Evolutionary conservation across 2,329 filamentous ascomycete species (phyloP), one percentile per base, ranked within the genome.

Genomic region (Aureobasidium uvarum): DNA sequence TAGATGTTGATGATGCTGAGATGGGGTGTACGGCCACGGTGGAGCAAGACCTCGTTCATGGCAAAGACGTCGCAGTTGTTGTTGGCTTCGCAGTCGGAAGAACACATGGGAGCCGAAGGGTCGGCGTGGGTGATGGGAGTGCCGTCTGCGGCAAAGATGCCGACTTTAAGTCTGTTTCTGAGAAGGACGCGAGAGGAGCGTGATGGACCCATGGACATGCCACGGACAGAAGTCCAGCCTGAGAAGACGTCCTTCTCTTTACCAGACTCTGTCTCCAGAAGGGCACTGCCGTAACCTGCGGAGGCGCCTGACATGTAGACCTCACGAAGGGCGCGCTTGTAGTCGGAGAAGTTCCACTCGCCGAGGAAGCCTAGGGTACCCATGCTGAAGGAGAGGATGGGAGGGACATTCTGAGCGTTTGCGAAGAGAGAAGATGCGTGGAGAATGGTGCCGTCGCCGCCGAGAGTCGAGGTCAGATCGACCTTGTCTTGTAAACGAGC

Each of bases 351-450:
- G 72, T 95, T 96, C 93, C 94, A 99, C 77, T 98, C 94, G 18
- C 94, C 93, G 8, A 99, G 80, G 70, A 99, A 99, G 0, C 95
- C 95, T 0, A 99, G 81, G 0, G 94, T 96, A 6, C 95, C 95
- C 91, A 99, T 97, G 74, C 92, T 96, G 74, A 99, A 99, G 1
- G 91, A 92, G 8, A 99, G 81, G 39, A 99, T 90, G 0, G 95
- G 95, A 0, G 95, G 95, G 0, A 99, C 94, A 50, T 87, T 86
- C 2, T 85, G 82, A 51, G 90, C 87, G 43, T 91, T 89, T 66
- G 92, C 92, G 78, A 96, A 98, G 5, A 97, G 83, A 63, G 90
- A 93, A 2, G 91, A 89, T 0, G 92, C 92, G 67, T 91, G 90
- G 54, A 96, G 78, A 63, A 96, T 94, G 2, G 92, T 96, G 67